These are phyloP conservation scores for Arthrobotrys conoides DNA, from an alignment of 2,329 filamentous ascomycete genomes.

Conservation along the genomic window DNA sequence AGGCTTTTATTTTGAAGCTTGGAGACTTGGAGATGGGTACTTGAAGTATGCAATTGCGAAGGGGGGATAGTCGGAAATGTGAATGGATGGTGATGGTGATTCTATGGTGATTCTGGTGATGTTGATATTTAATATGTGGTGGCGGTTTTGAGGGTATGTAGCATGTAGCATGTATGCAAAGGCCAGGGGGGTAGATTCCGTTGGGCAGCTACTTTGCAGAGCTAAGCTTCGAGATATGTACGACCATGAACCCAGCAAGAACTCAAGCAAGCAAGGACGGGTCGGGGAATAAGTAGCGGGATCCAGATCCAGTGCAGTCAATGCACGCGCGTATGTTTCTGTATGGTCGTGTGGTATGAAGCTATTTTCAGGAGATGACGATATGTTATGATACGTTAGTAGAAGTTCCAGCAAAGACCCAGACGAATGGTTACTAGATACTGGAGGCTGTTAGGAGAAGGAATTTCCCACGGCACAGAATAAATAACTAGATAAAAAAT, in stretches of 20 bases:
- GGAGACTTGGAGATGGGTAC: background rate
- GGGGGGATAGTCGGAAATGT: conserved; percentile 10
- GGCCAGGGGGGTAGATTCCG: conserved; percentile 16
- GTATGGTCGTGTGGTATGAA: conserved; percentile 14
- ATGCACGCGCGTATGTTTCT: conserved; percentile 10
- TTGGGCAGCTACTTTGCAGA: conserved; percentile 6
- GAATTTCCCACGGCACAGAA: conserved; percentile 12
- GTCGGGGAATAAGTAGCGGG: background rate
- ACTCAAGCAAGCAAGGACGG: background rate
- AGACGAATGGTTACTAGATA: conserved; percentile 4
- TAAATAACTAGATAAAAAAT: too few species aligned
- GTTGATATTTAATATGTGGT: background rate
- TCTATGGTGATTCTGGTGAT: background rate
- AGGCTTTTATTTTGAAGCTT: background rate
- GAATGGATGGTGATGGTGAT: background rate
- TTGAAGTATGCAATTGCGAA: conserved; percentile 14
- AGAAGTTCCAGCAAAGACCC: background rate
- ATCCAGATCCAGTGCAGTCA: conserved; percentile 22
- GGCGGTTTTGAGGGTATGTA: background rate
- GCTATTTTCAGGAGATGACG: conserved; percentile 13
- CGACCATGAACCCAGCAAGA: background rate
- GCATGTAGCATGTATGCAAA: conserved; percentile 2
- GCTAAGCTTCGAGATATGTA: conserved; percentile 13
- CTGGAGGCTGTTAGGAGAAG: conserved; percentile 14
- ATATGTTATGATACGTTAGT: conserved; percentile 3